Base-by-base conservation (phyloP, 352 stramenopile genomes). In the Detonula confervacea region DNA sequence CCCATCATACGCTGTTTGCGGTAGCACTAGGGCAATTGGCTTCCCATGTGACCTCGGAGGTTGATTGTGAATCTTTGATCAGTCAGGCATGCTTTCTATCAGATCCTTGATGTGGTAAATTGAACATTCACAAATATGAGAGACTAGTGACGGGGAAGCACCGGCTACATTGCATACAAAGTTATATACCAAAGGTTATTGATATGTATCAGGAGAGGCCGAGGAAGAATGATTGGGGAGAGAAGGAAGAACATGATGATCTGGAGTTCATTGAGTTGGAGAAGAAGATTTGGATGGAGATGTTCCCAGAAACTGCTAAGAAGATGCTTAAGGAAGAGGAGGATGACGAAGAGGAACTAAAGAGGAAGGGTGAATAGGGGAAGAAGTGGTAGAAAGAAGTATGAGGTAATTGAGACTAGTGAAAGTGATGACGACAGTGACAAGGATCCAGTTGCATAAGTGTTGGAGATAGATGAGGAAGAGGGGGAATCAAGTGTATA, bases 281-380 rank as follows among this genome's bases (percentile, higher is more conserved):
- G 37, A 77, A 77, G 55, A 24, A 71, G 14, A 52, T 71, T 46
- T 62, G 29, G 37, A 5, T 62, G 2, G 37, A 72, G 1, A 27
- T 46, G 24, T 71, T 62, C 54, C 67, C 57, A 46, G 14, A 68
- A 18, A 20, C 22, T n/a, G 20, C 22, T 37, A n/a, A n/a, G n/a
- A n/a, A n/a, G n/a, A 8, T 2, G 7, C 7, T 70, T 4, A 54
- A 71, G 30, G 65, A 74, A 44, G 65, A 68, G 9, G 46, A 64
- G 20, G 18, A 18, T 4, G 16, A 60, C 8, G 27, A 33, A 44
- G 6, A 44, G 6, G n/a, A n/a, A n/a, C n/a, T n/a, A n/a, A n/a
- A n/a, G n/a, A n/a, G n/a, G n/a, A n/a, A n/a, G n/a, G n/a, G n/a
- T n/a, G n/a, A n/a, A n/a, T n/a, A n/a, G n/a, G n/a, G n/a, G n/a